Conservation (phyloP, 495 filamentous ascomycete species). For the Hypoxylon cercidicola region DNA sequence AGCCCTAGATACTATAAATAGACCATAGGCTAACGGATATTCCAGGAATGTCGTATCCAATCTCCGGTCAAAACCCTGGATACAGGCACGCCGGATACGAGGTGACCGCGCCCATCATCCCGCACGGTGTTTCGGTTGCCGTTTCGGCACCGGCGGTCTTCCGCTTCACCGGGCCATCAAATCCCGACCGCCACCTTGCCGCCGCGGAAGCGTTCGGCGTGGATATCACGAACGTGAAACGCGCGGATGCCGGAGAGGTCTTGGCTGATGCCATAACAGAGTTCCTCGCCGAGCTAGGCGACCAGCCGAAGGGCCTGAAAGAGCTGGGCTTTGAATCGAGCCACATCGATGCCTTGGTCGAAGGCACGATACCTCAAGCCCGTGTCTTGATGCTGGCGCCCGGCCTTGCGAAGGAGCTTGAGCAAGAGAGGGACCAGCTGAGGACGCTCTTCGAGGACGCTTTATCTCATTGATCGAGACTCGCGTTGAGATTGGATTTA, state of each 20-base stretch:
- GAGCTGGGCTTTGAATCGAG: constrained; percentile 78
- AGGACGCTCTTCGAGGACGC: constrained; percentile 61
- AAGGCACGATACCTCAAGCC: constrained; percentile 92
- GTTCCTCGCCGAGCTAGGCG: constrained; percentile 85
- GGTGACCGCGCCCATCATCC: constrained; percentile 80
- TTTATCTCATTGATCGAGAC: constrained; percentile 51
- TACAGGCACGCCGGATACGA: constrained; percentile 89
- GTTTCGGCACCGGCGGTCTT: constrained; percentile 96
- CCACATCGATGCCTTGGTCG: constrained; percentile 84
- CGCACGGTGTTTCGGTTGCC: constrained; percentile 94
- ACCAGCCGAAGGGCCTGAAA: constrained; percentile 88
- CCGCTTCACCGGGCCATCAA: constrained; percentile 87
- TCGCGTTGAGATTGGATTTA: background rate
- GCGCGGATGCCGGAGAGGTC: constrained; percentile 86
- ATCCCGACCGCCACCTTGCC: constrained; percentile 88
- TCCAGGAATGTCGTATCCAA: constrained; percentile 89
- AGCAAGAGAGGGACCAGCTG: constrained; percentile 66
- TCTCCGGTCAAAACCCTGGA: constrained; percentile 90
- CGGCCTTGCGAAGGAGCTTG: constrained; percentile 74
- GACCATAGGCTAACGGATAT: constrained; percentile 2
- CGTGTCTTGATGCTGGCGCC: constrained; percentile 94
- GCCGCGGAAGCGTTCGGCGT: constrained; percentile 93
- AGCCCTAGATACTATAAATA: background rate
- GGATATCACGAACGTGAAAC: constrained; percentile 85
- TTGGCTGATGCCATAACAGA: constrained; percentile 80